Base-by-base conservation (phyloP, 176 grass and related monocot genomes). In the Cenchrus purpureus region DNA sequence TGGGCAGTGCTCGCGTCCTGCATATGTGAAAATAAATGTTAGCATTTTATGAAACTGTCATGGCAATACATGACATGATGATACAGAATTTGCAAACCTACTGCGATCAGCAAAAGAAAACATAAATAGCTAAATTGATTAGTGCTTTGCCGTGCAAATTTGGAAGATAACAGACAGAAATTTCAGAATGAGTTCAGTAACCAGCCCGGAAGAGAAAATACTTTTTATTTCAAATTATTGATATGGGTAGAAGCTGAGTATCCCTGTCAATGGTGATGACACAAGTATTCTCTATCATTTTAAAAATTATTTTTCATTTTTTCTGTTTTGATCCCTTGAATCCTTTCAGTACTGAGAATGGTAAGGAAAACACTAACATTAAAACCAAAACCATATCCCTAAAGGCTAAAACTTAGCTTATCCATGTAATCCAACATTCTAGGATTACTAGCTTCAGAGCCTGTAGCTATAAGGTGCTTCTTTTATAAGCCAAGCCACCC, bases 1-100 rank as follows among this genome's bases (percentile, higher is more conserved):
- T 54, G 67, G 56, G 51, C 12, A 58, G 7, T 78, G 1, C 12
- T 58, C 22, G 28, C 84, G 29, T 65, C 67, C 86, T 88, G 66
- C 15, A 45, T 44, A 68, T 62, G 76, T 31, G 6, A 71, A 83
- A 44, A 20, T 3, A 43, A 59, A 59, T 59, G 53, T 68, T 34
- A 81, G 63, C 60, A 68, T 69, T 76, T 44, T 20, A 77, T 61
- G 29, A 20, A 70, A 43, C 13, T 17, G 69, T 7, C 14, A 78
- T 13, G 68, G 57, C 56, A 61, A 28, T 58, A 6, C 34, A 46
- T 9, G 73, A 3, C 34, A 46, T 9, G 73, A 45, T 59, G 31
- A 19, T 51, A 51, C 48, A 60, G 22, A 43, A 50, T 51, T 31
- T 10, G 19, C 63, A 14, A 22, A 29, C 13, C 6, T 69, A 43